A percentile compares a stretch with the other conserved stretches of the same genome.
These are phyloP conservation scores for Diutina mesorugosa DNA, from an alignment of 1,139 yeast species.

Conservation along the genomic window DNA sequence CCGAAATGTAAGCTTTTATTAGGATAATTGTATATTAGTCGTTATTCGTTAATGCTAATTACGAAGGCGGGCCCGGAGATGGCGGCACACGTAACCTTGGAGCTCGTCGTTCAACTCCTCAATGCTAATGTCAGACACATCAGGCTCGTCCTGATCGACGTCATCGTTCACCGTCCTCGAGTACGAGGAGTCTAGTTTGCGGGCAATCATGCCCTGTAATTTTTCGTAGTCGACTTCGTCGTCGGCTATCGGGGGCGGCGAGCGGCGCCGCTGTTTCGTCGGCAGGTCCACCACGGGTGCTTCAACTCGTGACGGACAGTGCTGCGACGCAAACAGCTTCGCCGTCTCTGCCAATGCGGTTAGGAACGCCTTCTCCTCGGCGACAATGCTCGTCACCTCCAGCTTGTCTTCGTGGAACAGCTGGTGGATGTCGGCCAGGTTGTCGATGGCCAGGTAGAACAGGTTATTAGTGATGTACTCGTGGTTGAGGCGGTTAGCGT, in stretches of 20 bases:
- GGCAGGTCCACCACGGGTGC: background rate
- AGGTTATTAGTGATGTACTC: conserved; percentile 32
- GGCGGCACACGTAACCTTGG: conserved; percentile 2
- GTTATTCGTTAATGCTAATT: background rate
- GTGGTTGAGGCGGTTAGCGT: conserved; percentile 23
- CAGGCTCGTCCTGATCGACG: background rate
- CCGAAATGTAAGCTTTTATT: background rate
- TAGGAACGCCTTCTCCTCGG: conserved; percentile 22
- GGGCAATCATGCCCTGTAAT: conserved; percentile 13
- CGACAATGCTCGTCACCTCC: conserved; percentile 21
- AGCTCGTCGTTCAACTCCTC: conserved; percentile 5
- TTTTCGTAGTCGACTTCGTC: conserved; percentile 17
- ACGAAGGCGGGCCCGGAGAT: background rate
- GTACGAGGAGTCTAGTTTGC: conserved; percentile 15
- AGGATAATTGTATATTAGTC: background rate
- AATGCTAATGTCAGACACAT: conserved; percentile 4
- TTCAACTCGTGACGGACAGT: background rate
- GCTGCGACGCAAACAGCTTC: background rate
- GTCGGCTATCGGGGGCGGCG: conserved; percentile 1
- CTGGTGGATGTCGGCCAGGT: conserved; percentile 23
- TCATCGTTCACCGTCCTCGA: conserved; percentile 1
- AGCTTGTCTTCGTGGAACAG: conserved; percentile 31
- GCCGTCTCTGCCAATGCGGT: conserved; percentile 15
- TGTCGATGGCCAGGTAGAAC: conserved; percentile 25
- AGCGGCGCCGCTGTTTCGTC: background rate